Percentiles rank a stretch among this genome's conserved stretches.
These are phyloP conservation scores for Coriolopsis trogii DNA, from an alignment of 1,284 basidiomycete genomes.

Conservation along the genomic window DNA sequence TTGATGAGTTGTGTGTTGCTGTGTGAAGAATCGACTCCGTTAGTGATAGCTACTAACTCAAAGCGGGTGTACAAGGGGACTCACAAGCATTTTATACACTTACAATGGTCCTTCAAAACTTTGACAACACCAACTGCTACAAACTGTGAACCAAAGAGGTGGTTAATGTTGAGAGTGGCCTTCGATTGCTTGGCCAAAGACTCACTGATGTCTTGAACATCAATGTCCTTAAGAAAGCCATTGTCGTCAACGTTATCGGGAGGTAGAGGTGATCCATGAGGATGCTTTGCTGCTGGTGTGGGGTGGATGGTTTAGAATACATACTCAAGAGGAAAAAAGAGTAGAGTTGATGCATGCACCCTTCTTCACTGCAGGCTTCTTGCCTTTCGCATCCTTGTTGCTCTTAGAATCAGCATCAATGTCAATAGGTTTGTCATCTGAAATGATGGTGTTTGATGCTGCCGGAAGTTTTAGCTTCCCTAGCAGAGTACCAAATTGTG, in stretches of 20 bases:
- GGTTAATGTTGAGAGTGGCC: not conserved
- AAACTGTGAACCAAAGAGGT: not conserved
- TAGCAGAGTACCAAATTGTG: too few relatives aligned
- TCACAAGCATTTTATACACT: conserved; percentile 1
- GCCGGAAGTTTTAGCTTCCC: too few relatives aligned
- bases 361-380: too few relatives aligned
- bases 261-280: too few relatives aligned
- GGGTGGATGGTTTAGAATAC: too few relatives aligned
- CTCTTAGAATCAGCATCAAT: too few relatives aligned
- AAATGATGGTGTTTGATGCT: too few relatives aligned
- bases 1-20: conserved; percentile 31
- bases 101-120: not conserved
- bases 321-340: too few relatives aligned
- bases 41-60: not conserved
- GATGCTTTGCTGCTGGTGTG: too few relatives aligned
- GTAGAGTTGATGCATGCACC: too few relatives aligned
- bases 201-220: not conserved
- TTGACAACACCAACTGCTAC: not conserved
- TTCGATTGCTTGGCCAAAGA: not conserved
- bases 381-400: too few relatives aligned
- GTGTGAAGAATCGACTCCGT: conserved; percentile 28
- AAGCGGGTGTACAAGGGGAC: not conserved
- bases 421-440: too few relatives aligned
- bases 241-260: not conserved
- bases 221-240: conserved; percentile 5